Base-by-base conservation (phyloP, 371 early-diverging fungal genomes). In the Nematocida displodere region DNA sequence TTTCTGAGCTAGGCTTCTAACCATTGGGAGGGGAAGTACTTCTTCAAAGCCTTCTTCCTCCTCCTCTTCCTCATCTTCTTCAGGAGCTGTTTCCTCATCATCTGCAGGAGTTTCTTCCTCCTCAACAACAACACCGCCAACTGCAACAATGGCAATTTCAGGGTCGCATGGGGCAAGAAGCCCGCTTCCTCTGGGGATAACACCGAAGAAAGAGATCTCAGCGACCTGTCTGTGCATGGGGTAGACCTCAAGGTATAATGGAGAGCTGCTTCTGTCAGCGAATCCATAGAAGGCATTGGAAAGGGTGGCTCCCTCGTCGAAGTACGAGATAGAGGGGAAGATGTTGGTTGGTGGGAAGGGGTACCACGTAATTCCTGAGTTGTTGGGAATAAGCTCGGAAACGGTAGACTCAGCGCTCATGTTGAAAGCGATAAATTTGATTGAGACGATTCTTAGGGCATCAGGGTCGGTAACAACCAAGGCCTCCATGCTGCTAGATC, bases 291-390 rank as follows among this genome's bases (percentile, higher is more conserved):
- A 34, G 11, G 22, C 62, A 17, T 24, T 44, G 13, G 13, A 46
- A 65, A 54, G 46, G 17, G 49, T 28, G 1, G 42, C 66, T 26
- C 50, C 66, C 0, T 65, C 28, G 26, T 37, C 66, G 39, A 65
- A 48, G 40, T 34, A 31, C 15, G 68, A 59, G 53, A 13, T 1
- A 4, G 61, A 37, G 40, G 61, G 59, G 39, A 31, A 26, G 5
- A 71, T 42, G 17, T 11, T n/a, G 17, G 54, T 31, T 5, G 46
- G 46, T 40, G 75, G 75, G 39, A 28, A 36, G 17, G 61, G 34
- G n/a, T 28, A 49, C 75, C 75, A 71, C 11, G 50, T 62, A n/a
- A 71, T 15, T 13, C 61, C 75, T 17, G 59, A 44, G 47, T 71
- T 52, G 13, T 62, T 42, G 4, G 49, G 4, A 24, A 24, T 17